These are phyloP conservation scores for Bimuria novae-zelandiae DNA, from an alignment of 2,329 filamentous ascomycete species.

Conservation along the genomic window DNA sequence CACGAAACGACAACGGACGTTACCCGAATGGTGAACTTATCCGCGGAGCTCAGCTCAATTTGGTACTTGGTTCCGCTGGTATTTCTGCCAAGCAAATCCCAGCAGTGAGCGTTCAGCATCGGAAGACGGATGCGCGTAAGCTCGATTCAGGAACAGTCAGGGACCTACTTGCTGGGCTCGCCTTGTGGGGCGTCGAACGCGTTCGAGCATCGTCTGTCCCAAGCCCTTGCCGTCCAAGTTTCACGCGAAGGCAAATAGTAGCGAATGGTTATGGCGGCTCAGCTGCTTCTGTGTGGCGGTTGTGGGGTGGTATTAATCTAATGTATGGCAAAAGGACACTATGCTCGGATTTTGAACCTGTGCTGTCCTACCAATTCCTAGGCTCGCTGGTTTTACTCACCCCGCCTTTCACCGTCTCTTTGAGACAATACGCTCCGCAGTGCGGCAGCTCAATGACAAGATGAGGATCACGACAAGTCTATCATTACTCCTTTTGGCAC, in stretches of 20 bases:
- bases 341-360: background rate
- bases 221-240: conserved; percentile 9
- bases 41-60: too few relatives aligned
- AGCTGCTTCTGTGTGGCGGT: background rate
- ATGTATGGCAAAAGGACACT: background rate
- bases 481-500: conserved; percentile 15
- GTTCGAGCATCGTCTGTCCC: conserved; percentile 1
- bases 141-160: background rate
- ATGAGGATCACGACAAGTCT: conserved; percentile 15
- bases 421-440: conserved; percentile 1
- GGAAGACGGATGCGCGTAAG: background rate
- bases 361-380: background rate
- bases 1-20: background rate
- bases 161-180: background rate
- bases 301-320: background rate
- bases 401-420: background rate
- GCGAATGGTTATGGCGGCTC: background rate
- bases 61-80: background rate
- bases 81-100: background rate
- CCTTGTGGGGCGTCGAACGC: conserved; percentile 4
- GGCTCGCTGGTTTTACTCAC: background rate
- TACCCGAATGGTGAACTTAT: background rate
- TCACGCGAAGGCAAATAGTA: conserved; percentile 7
- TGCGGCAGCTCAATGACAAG: conserved; percentile 8
- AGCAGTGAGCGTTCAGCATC: background rate